Evolutionary conservation across 768 basidiomycete genomes (phyloP).

Genomic region (Trametes villosa): DNA sequence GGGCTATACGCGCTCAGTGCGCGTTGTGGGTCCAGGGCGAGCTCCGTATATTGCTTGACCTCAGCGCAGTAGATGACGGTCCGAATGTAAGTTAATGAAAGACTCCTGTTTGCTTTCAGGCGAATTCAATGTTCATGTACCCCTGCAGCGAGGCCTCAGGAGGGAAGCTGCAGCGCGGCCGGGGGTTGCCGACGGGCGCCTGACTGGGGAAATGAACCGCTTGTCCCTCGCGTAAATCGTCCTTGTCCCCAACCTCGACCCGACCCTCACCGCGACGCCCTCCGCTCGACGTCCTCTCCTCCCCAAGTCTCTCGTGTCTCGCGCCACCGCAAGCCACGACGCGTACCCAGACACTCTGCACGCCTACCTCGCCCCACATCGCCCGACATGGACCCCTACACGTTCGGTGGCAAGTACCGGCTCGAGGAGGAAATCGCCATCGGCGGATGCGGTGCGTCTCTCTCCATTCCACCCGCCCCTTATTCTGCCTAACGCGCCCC

Average conservation of each 20-base stretch:
- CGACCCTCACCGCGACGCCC: not conserved
- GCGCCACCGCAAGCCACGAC: slow-evolving; percentile 1
- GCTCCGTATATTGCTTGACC: too few relatives aligned
- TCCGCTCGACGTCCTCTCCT: not conserved
- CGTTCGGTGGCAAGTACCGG: slow-evolving; percentile 77
- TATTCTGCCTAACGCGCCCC: not conserved
- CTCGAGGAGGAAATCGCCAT: slow-evolving; percentile 81
- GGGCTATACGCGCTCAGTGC: not conserved
- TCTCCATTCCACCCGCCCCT: not conserved
- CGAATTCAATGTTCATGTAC: too few relatives aligned
- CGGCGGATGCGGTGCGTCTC: slow-evolving; percentile 69
- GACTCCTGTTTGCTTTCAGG: too few relatives aligned
- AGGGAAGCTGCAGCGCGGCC: too few relatives aligned
- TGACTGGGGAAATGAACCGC: too few relatives aligned
- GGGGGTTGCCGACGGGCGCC: too few relatives aligned
- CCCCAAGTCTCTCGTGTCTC: not conserved
- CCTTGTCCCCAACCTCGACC: slow-evolving; percentile 1
- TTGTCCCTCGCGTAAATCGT: too few relatives aligned
- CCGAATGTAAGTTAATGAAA: too few relatives aligned
- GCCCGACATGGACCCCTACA: slow-evolving; percentile 37
- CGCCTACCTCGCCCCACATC: not conserved
- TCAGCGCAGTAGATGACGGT: too few relatives aligned
- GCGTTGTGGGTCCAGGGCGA: too few relatives aligned
- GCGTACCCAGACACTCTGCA: not conserved
- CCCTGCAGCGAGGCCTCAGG: too few relatives aligned